A percentile compares a stretch with the other conserved stretches of the same genome.
These are phyloP conservation scores for Rhododendron griersonianum DNA, from an alignment of 148 eudicot species.

Conservation along the genomic window DNA sequence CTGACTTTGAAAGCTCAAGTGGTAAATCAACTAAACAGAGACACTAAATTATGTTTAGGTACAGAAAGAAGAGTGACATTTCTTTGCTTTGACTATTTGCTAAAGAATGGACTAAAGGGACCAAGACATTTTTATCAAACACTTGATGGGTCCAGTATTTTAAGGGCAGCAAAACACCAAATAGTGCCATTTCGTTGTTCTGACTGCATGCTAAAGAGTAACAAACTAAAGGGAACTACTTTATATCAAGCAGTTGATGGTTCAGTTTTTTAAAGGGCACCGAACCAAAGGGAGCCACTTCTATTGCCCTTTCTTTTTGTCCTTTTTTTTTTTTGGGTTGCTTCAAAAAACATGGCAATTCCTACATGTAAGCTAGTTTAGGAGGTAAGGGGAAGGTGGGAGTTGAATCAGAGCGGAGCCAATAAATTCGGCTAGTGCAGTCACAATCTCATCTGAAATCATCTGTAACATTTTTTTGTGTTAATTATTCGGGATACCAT, in stretches of 20 bases:
- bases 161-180: not conserved
- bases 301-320: not conserved
- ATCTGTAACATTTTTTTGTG: no score
- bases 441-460: not conserved
- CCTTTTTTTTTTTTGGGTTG: no score
- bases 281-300: not conserved
- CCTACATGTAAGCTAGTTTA: not conserved
- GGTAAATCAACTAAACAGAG: not conserved
- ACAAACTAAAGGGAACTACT: not conserved
- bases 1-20: not conserved
- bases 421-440: not conserved
- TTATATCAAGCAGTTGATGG: not conserved
- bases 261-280: not conserved
- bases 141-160: not conserved
- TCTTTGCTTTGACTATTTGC: not conserved
- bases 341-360: not conserved
- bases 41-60: not conserved
- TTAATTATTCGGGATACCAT: no score
- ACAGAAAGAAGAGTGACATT: not conserved
- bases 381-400: not conserved
- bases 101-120: not conserved
- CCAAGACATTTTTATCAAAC: not conserved
- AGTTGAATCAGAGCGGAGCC: not conserved
- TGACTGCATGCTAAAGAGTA: conserved; percentile 6
- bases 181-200: conserved; percentile 6